Percentiles rank a stretch among this genome's conserved stretches.
Evolutionary conservation across 2,329 filamentous ascomycete species (phyloP).

Genomic region (Furcasterigmium sp.): DNA sequence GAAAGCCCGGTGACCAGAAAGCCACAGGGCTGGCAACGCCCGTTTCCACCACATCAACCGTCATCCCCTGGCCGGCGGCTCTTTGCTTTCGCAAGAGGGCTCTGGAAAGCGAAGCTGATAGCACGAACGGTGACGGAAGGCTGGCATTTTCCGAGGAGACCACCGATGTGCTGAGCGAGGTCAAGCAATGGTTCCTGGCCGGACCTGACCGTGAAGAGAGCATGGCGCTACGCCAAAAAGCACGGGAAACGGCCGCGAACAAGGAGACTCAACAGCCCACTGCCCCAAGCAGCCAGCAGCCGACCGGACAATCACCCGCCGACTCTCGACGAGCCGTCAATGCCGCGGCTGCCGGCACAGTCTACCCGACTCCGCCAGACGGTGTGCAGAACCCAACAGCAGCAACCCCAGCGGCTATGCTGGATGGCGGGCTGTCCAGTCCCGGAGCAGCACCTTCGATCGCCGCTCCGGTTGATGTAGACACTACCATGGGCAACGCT

Average conservation of each 20-base stretch:
- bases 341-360: constrained; percentile 41
- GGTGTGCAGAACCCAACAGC: constrained; percentile 50
- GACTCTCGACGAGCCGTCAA: constrained; percentile 44
- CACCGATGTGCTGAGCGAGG: constrained; percentile 43
- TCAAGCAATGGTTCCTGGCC: constrained; percentile 42
- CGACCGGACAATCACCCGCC: constrained; percentile 48
- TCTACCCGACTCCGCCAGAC: constrained; percentile 71
- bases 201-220: constrained; percentile 40
- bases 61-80: constrained; percentile 48
- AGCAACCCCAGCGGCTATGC: constrained; percentile 41
- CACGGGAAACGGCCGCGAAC: constrained; percentile 39
- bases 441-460: constrained; percentile 39
- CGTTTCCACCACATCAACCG: constrained; percentile 27
- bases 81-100: constrained; percentile 47
- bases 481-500: constrained; percentile 24
- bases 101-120: constrained; percentile 32
- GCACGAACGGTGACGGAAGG: constrained; percentile 31
- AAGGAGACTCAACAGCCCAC: constrained; percentile 41
- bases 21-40: constrained; percentile 33
- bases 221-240: constrained; percentile 42
- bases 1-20: constrained; percentile 35
- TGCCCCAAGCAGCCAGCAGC: constrained; percentile 18
- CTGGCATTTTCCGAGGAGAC: constrained; percentile 31
- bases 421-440: constrained; percentile 51
- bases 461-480: constrained; percentile 23